Percentiles rank a stretch among this genome's conserved stretches.
Evolutionary conservation across 2,329 filamentous ascomycete genomes (phyloP).

Genomic region (Cercospora brassicicola): DNA sequence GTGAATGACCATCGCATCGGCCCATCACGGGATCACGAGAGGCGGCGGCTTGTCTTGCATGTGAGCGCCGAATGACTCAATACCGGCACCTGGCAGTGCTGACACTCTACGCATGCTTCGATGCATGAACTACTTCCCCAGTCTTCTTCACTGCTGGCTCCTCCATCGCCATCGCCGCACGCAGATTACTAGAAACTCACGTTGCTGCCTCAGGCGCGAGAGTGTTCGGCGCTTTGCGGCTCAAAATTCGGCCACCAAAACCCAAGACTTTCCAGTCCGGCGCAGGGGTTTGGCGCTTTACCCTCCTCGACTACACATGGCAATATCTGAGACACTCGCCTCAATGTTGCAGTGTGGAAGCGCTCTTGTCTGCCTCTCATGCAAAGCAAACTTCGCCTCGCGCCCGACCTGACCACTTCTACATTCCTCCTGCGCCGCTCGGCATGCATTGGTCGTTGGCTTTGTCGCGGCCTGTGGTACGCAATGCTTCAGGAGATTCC

Average conservation of each 20-base stretch:
- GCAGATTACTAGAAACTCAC: neutral
- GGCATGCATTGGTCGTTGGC: neutral
- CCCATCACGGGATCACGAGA: conserved; percentile 3
- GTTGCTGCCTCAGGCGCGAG: neutral
- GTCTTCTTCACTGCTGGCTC: neutral
- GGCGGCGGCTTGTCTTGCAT: conserved; percentile 4
- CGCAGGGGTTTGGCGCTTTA: neutral
- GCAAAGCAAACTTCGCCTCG: neutral
- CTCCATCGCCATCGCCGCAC: neutral
- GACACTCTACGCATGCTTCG: neutral
- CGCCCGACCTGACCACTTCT: neutral
- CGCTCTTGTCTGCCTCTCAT: neutral
- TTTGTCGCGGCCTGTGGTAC: neutral
- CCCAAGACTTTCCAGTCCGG: neutral
- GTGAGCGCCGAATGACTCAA: conserved; percentile 1
- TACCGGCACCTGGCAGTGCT: neutral
- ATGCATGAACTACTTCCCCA: neutral
- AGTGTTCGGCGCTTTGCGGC: neutral
- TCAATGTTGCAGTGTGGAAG: neutral
- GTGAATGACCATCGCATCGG: conserved; percentile 6
- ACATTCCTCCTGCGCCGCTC: conserved; percentile 8
- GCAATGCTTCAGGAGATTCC: neutral
- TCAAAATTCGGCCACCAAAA: neutral
- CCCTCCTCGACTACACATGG: neutral
- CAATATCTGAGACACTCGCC: conserved; percentile 1